A percentile compares a stretch with the other conserved stretches of the same genome.
phyloP scores from a whole-genome alignment of 2,329 filamentous ascomycete species.

The Ophiocordyceps robertsii region DNA sequence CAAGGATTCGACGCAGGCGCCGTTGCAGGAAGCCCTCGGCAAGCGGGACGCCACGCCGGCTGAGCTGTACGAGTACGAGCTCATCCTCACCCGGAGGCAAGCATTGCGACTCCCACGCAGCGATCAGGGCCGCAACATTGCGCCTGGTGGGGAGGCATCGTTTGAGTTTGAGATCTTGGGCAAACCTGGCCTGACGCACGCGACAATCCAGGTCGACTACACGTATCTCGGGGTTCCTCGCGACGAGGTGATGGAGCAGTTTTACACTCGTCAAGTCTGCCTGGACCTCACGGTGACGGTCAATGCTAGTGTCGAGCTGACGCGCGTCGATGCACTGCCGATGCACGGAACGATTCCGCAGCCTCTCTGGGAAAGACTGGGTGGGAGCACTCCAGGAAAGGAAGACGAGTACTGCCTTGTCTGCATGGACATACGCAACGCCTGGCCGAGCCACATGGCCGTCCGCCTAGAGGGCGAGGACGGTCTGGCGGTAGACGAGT shows the following conservation, averaged over 20 bases:
- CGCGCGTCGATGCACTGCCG: conserved; percentile 65
- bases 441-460: conserved; percentile 70
- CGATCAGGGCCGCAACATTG: conserved; percentile 44
- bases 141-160: conserved; percentile 50
- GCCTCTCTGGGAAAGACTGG: conserved; percentile 40
- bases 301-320: conserved; percentile 77
- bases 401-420: conserved; percentile 62
- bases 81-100: conserved; percentile 62
- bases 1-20: conserved; percentile 71
- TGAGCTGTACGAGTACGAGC: conserved; percentile 76
- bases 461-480: conserved; percentile 46
- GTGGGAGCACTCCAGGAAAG: conserved; percentile 19
- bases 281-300: conserved; percentile 79
- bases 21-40: conserved; percentile 59
- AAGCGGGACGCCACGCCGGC: conserved; percentile 66
- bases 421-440: conserved; percentile 74
- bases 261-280: conserved; percentile 73
- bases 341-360: conserved; percentile 53
- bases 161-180: conserved; percentile 80
- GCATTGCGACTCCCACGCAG: conserved; percentile 46
- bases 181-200: conserved; percentile 70
- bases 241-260: conserved; percentile 56
- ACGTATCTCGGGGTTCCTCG: conserved; percentile 60
- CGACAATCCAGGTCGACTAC: conserved; percentile 74
- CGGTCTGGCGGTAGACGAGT: conserved; percentile 35